phyloP scores from a whole-genome alignment of 2,329 filamentous ascomycete species.

The Periconia sp. region DNA sequence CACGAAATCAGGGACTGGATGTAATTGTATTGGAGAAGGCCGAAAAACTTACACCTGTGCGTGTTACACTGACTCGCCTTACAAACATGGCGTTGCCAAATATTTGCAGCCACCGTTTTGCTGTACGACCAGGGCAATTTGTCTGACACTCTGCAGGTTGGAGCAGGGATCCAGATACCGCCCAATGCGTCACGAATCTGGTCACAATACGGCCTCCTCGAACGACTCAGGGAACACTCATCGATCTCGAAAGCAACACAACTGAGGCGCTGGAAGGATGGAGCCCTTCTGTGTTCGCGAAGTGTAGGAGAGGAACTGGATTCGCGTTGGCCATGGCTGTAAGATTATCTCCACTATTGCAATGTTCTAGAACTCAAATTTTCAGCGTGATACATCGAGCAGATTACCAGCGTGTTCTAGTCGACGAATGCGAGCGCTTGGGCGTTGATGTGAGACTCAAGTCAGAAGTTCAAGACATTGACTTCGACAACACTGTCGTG shows the following conservation, averaged over 20 bases:
- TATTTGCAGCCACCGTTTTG: too few relatives aligned
- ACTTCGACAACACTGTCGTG: conserved; percentile 10
- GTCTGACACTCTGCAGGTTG: conserved; percentile 8
- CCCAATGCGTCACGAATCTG: conserved; percentile 15
- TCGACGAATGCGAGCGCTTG: conserved; percentile 6
- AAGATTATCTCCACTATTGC: background rate
- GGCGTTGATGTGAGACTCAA: conserved; percentile 9
- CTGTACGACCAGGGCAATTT: too few relatives aligned
- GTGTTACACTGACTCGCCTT: background rate
- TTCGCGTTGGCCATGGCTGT: conserved; percentile 13
- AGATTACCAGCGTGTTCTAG: conserved; percentile 15
- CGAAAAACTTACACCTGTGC: conserved; percentile 7
- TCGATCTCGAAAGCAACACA: conserved; percentile 8
- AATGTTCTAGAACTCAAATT: background rate
- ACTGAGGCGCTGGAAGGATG: conserved; percentile 10
- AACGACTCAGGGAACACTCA: conserved; percentile 8
- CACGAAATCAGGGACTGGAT: conserved; percentile 3
- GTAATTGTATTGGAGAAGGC: conserved; percentile 10
- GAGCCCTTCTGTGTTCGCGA: conserved; percentile 7
- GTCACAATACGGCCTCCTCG: conserved; percentile 10
- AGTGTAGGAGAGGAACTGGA: conserved; percentile 11
- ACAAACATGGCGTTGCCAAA: too few relatives aligned
- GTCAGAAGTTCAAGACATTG: conserved; percentile 7
- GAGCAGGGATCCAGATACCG: conserved; percentile 20
- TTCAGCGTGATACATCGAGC: conserved; percentile 17